These are phyloP conservation scores for Choiromyces venosus DNA, from an alignment of 495 filamentous ascomycete genomes.

Conservation along the genomic window DNA sequence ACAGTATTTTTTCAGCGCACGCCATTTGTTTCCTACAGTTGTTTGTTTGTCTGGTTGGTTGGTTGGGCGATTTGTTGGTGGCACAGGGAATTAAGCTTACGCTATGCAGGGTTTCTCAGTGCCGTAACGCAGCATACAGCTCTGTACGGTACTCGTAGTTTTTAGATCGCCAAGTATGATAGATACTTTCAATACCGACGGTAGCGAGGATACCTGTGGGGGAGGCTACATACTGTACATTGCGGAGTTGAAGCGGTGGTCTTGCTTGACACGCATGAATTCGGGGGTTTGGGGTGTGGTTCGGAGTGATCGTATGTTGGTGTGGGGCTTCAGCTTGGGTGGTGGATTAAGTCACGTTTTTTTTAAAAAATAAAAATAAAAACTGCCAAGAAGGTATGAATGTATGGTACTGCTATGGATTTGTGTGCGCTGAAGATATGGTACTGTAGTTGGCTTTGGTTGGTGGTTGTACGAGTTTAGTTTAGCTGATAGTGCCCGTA, in stretches of 20 bases:
- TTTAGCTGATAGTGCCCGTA: neutral
- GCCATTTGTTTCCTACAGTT: neutral
- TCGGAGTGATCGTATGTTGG: neutral
- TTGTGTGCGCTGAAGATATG: neutral
- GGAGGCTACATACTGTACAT: neutral
- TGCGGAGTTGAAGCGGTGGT: neutral
- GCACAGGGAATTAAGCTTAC: neutral
- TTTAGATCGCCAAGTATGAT: neutral
- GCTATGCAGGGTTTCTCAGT: too few relatives aligned
- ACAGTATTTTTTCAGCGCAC: neutral
- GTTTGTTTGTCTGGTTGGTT: neutral
- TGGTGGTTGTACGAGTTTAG: neutral
- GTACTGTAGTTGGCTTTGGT: neutral
- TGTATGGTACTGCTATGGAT: neutral
- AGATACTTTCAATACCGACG: neutral
- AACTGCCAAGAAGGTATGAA: neutral
- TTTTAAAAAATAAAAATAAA: too few relatives aligned
- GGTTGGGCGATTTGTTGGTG: neutral
- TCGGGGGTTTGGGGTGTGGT: neutral
- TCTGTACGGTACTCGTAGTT: neutral
- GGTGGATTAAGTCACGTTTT: neutral
- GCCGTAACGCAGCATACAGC: too few relatives aligned
- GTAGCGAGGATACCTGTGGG: neutral
- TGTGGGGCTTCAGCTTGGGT: neutral
- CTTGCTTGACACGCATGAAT: neutral